phyloP scores from a whole-genome alignment of 2,329 filamentous ascomycete genomes.

The Karstenula rhodostoma region DNA sequence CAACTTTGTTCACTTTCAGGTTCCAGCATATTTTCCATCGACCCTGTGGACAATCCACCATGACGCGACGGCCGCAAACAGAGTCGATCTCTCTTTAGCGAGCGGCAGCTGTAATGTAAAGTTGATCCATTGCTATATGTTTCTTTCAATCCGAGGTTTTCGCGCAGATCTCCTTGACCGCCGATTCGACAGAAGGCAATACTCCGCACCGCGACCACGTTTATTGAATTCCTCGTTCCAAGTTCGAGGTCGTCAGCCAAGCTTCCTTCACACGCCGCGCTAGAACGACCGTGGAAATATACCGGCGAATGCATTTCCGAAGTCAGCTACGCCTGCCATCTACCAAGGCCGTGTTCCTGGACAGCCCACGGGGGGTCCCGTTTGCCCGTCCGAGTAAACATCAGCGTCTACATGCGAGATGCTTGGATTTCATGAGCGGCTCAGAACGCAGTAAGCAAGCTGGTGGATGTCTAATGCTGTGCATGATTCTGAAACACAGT shows the following conservation, averaged over 20 bases:
- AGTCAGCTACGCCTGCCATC: not conserved
- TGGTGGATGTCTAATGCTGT: not conserved
- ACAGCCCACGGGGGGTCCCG: not conserved
- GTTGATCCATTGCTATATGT: too few relatives aligned
- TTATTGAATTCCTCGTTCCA: not conserved
- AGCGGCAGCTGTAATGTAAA: too few relatives aligned
- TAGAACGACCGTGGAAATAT: not conserved
- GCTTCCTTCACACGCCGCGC: not conserved
- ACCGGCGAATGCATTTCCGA: not conserved
- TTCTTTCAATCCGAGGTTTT: too few relatives aligned
- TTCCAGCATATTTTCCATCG: too few relatives aligned
- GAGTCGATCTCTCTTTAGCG: too few relatives aligned
- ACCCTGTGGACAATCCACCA: too few relatives aligned
- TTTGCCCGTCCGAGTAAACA: not conserved
- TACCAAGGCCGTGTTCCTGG: not conserved
- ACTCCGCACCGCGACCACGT: not conserved
- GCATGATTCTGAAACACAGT: not conserved
- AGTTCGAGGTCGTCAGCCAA: not conserved
- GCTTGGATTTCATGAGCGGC: not conserved
- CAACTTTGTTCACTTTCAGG: not conserved
- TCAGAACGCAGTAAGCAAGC: not conserved
- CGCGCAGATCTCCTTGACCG: not conserved
- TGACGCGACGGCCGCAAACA: too few relatives aligned
- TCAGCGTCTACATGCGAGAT: not conserved
- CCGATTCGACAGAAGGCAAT: not conserved